These are phyloP conservation scores for Ligustrum vulgare DNA, from an alignment of 257 asterid species.

Conservation along the genomic window DNA sequence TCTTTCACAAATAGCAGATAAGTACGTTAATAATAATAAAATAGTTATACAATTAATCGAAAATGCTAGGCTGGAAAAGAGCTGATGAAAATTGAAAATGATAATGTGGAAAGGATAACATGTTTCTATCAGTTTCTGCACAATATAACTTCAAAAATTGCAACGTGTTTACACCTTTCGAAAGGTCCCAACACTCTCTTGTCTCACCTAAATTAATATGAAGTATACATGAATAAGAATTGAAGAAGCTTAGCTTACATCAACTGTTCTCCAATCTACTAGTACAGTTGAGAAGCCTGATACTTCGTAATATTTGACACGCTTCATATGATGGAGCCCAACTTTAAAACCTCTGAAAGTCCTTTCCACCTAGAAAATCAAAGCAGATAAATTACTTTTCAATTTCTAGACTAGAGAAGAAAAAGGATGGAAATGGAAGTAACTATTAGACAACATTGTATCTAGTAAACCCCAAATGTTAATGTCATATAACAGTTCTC, in stretches of 20 bases:
- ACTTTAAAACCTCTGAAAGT: constrained; percentile 54
- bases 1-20: no score
- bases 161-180: background rate
- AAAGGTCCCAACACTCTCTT: background rate
- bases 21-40: no score
- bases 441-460: no score
- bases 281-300: constrained; percentile 42
- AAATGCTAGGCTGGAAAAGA: background rate
- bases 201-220: background rate
- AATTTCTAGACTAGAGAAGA: background rate
- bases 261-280: constrained; percentile 13
- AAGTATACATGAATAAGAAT: background rate
- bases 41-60: background rate
- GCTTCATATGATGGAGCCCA: constrained; percentile 33
- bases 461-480: background rate
- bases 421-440: background rate
- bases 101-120: background rate
- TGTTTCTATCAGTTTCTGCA: no score
- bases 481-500: background rate
- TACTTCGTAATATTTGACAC: constrained; percentile 41
- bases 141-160: background rate
- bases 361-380: constrained; percentile 42
- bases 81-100: background rate
- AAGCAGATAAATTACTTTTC: background rate
- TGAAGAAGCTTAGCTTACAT: constrained; percentile 39